A percentile compares a stretch with the other conserved stretches of the same genome.
These are phyloP conservation scores for Phylloporus sp. DNA, from an alignment of 1,284 basidiomycete genomes.

Conservation along the genomic window DNA sequence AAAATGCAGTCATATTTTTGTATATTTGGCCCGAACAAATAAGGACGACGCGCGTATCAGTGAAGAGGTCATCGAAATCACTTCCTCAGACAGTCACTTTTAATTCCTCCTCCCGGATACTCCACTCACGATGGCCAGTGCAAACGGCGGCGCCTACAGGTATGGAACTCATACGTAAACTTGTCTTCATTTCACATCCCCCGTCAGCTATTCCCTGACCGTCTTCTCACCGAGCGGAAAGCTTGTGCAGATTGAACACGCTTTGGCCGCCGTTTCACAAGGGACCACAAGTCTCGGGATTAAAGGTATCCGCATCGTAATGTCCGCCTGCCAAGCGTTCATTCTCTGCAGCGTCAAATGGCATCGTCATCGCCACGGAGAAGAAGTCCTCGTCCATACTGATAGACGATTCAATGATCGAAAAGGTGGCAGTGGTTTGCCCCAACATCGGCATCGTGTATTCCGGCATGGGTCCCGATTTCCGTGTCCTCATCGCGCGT, in stretches of 20 bases:
- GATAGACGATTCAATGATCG: constrained; percentile 96
- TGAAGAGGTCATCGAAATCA: constrained; percentile 21
- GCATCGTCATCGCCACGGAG: constrained; percentile 98
- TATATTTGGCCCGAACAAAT: constrained; percentile 23
- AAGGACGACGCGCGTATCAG: constrained; percentile 35
- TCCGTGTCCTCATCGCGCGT: constrained; percentile 90
- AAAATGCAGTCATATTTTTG: constrained; percentile 14
- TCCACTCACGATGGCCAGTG: constrained; percentile 58
- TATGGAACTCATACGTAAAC: constrained; percentile 31
- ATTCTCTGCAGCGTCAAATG: constrained; percentile 82
- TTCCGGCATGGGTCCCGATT: constrained; percentile 99
- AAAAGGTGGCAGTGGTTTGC: constrained; percentile 96
- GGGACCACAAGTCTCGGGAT: constrained; percentile 98
- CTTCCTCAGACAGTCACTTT: constrained; percentile 27
- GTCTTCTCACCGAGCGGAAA: constrained; percentile 99
- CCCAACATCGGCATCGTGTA: constrained; percentile 99
- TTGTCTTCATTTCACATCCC: constrained; percentile 25
- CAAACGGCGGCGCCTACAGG: constrained; percentile 86
- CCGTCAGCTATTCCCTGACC: constrained; percentile 91
- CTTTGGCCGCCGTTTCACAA: constrained; percentile 94
- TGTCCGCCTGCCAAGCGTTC: constrained; percentile 21
- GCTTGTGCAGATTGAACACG: constrained; percentile 99
- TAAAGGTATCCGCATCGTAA: constrained; percentile 71
- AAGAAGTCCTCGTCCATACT: constrained; percentile 98
- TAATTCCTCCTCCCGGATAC: constrained; percentile 17